Percentiles rank a stretch among this genome's conserved stretches.
Conservation (phyloP, 2,329 filamentous ascomycete species). For the Seiridium cupressi region DNA sequence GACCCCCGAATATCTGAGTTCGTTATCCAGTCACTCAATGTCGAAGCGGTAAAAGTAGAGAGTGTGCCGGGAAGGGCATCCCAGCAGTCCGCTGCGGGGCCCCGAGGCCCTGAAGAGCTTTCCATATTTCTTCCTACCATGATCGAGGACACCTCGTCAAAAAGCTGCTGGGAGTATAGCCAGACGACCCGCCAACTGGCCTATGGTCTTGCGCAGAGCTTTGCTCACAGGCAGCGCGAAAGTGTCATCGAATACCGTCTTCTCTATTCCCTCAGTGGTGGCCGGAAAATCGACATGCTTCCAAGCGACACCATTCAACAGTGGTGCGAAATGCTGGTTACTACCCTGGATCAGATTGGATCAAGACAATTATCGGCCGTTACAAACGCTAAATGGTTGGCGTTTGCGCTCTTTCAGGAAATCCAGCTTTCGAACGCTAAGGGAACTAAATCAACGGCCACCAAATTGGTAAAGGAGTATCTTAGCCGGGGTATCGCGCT, state of each 20-base stretch:
- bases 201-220: constrained; percentile 30
- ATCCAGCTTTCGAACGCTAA: constrained; percentile 28
- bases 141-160: constrained; percentile 34
- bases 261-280: constrained; percentile 27
- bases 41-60: constrained; percentile 27
- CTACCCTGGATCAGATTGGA: constrained; percentile 21
- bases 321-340: constrained; percentile 21
- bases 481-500: constrained; percentile 24
- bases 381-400: constrained; percentile 27
- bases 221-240: constrained; percentile 8
- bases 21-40: constrained; percentile 33
- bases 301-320: constrained; percentile 13
- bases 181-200: constrained; percentile 31
- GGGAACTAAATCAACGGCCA: constrained; percentile 27
- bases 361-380: constrained; percentile 2
- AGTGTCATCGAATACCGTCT: constrained; percentile 37
- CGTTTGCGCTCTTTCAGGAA: constrained; percentile 35
- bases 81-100: constrained; percentile 7
- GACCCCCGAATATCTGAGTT: constrained; percentile 35
- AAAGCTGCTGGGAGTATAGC: constrained; percentile 38
- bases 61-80: constrained; percentile 16
- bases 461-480: constrained; percentile 25
- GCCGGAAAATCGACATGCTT: constrained; percentile 28
- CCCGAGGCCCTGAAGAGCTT: constrained; percentile 22
- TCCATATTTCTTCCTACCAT: constrained; percentile 39